These are phyloP conservation scores for Salix dunnii DNA, from an alignment of 345 rosid genomes.

Conservation along the genomic window DNA sequence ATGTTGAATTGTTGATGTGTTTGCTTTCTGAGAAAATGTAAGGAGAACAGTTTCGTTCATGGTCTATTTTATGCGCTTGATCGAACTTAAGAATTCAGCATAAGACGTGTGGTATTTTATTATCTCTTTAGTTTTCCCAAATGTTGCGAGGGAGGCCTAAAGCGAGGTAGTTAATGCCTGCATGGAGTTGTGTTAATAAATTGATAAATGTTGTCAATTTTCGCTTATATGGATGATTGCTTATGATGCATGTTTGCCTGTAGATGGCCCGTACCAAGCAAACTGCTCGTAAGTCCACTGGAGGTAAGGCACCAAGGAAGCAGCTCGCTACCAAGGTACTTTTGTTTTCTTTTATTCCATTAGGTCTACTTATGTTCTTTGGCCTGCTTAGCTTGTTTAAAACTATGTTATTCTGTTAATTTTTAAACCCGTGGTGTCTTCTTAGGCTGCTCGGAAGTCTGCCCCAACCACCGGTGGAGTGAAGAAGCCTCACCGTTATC, in stretches of 20 bases:
- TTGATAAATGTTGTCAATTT: background rate
- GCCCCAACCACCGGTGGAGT: constrained; percentile 24
- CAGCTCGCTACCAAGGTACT: constrained; percentile 86
- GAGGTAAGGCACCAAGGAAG: constrained; percentile 98
- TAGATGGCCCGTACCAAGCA: constrained; percentile 95
- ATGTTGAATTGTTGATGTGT: background rate
- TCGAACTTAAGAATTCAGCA: background rate
- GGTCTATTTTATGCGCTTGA: background rate
- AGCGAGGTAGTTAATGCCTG: background rate
- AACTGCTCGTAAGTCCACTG: constrained; percentile 92
- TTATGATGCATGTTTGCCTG: background rate
- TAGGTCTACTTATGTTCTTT: background rate
- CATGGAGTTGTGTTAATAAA: background rate
- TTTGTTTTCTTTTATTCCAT: background rate
- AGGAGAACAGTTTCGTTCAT: background rate
- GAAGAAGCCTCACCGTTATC: constrained; percentile 20
- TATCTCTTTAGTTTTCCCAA: background rate
- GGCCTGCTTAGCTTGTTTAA: background rate
- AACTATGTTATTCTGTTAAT: background rate
- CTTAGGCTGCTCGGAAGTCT: constrained; percentile 21
- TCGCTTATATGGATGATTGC: background rate
- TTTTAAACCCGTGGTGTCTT: background rate
- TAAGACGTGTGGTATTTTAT: background rate
- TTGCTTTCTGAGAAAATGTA: background rate
- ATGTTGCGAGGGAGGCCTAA: background rate